A percentile compares a stretch with the other conserved stretches of the same genome.
Conservation (phyloP, 139 green algal genomes). For the Closterium sp. region DNA sequence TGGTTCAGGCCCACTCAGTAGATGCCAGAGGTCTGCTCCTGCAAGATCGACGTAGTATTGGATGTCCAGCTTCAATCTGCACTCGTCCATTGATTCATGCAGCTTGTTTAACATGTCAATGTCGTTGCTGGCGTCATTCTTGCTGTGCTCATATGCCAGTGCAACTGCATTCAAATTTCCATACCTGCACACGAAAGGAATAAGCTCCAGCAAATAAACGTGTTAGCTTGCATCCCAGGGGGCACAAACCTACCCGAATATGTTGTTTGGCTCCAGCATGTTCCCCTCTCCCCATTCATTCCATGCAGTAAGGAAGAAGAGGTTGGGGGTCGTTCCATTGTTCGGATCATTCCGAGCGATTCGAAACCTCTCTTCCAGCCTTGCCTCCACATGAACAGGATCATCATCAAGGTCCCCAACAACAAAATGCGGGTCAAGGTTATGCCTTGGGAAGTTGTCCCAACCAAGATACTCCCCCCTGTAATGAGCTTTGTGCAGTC, state of each 20-base stretch:
- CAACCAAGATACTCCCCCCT: slow-evolving; percentile 23
- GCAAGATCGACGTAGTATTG: slow-evolving; percentile 19
- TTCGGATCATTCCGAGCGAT: slow-evolving; percentile 19
- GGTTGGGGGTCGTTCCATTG: slow-evolving; percentile 12
- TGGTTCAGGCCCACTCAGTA: neutral
- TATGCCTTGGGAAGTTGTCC: slow-evolving; percentile 33
- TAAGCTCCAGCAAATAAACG: neutral
- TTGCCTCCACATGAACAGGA: slow-evolving; percentile 22
- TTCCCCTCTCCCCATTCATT: slow-evolving; percentile 34
- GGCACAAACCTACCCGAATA: slow-evolving; percentile 12
- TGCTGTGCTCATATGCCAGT: slow-evolving; percentile 5
- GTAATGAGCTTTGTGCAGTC: slow-evolving; percentile 12
- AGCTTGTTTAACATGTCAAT: slow-evolving; percentile 14
- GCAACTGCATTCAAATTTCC: slow-evolving; percentile 26
- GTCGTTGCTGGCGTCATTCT: neutral
- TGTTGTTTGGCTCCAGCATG: slow-evolving; percentile 32
- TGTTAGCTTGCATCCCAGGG: neutral
- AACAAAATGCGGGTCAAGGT: neutral
- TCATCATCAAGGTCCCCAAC: slow-evolving; percentile 26
- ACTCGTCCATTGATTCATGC: neutral
- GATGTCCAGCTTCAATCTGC: slow-evolving; percentile 9
- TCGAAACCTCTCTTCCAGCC: neutral
- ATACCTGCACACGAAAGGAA: neutral
- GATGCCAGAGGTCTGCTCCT: neutral
- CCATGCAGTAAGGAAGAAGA: slow-evolving; percentile 30